phyloP scores from a whole-genome alignment of 352 stramenopile genomes.

The Pythium graminicola region DNA sequence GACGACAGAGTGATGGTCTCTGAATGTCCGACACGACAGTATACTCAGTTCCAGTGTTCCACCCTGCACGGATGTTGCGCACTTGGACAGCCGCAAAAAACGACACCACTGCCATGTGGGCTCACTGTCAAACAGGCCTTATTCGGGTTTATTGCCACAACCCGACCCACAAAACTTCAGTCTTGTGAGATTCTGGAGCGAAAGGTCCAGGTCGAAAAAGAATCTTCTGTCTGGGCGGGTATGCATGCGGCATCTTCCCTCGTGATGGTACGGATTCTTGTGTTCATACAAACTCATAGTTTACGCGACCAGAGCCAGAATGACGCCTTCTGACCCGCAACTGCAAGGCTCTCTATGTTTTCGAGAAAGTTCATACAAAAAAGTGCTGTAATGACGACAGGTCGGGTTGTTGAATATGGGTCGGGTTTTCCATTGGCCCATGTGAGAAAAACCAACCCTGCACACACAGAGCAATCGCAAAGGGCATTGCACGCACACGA shows the following conservation, averaged over 20 bases:
- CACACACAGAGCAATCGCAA: constrained; percentile 11
- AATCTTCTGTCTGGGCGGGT: constrained; percentile 3
- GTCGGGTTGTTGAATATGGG: neutral
- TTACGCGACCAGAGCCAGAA: no score
- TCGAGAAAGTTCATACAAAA: no score
- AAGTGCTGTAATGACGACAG: no score
- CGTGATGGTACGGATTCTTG: neutral
- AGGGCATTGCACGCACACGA: constrained; percentile 10
- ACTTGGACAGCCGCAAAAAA: constrained; percentile 21
- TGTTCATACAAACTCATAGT: no score
- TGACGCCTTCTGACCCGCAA: no score
- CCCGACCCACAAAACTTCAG: neutral
- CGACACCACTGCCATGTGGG: constrained; percentile 7
- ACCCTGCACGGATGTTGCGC: constrained; percentile 18
- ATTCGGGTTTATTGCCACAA: neutral
- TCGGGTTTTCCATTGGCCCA: neutral
- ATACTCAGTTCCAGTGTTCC: neutral
- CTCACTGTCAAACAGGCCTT: constrained; percentile 13
- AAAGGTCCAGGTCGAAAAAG: constrained; percentile 7
- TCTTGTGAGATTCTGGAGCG: neutral
- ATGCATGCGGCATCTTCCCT: neutral
- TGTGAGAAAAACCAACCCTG: constrained; percentile 13
- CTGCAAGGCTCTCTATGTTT: neutral
- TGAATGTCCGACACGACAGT: constrained; percentile 18
- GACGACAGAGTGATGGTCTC: constrained; percentile 19